Evolutionary conservation across 108 stramenopile species (phyloP), one percentile per base, ranked within the genome.

Genomic region (Cyclotella baltica): DNA sequence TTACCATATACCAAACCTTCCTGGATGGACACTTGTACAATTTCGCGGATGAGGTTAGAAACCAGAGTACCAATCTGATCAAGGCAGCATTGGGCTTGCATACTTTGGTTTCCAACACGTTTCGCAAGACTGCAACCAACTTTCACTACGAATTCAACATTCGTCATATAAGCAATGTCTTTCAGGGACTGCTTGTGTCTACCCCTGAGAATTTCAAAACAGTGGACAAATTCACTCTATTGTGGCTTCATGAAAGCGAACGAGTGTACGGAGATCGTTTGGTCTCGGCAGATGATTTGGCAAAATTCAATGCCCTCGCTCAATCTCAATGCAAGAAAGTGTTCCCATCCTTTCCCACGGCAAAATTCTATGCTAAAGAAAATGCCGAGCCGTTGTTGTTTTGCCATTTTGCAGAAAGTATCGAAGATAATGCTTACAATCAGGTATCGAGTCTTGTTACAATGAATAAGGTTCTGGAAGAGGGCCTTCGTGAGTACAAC

Each of bases 111-210:
- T 63, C 74, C 20, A 68, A 50, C 58, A 85, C 69, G 23, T 93
- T 89, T 75, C 73, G 85, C 9, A 93, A 90, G 62, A 89, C 92
- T 10, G 90, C 90, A 28, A 64, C 79, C 27, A 90, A 90, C 59
- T 89, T 90, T 78, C 89, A 90, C 81, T 93, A 93, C 81, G 90
- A 91, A 65, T 93, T 93, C 85, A 89, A 89, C 83, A 85, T 90
- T 47, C 80, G 92, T 30, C 88, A 93, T 65, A 84, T 93, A 30
- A 69, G 81, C 62, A 85, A 85, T 33, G 88, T 93, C 22, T 89
- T 93, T 67, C 89, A 93, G 67, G 90, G 92, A 6, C 80, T 93
- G 46, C 64, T 90, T 22, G 84, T 87, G 20, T 86, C 87, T 2
- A 43, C 52, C 11, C 61, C 88, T 15, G 64, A 47, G n/a, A 56